A percentile compares a stretch with the other conserved stretches of the same genome.
Conservation (phyloP, 345 rosid genomes). For the Salix exigua region DNA sequence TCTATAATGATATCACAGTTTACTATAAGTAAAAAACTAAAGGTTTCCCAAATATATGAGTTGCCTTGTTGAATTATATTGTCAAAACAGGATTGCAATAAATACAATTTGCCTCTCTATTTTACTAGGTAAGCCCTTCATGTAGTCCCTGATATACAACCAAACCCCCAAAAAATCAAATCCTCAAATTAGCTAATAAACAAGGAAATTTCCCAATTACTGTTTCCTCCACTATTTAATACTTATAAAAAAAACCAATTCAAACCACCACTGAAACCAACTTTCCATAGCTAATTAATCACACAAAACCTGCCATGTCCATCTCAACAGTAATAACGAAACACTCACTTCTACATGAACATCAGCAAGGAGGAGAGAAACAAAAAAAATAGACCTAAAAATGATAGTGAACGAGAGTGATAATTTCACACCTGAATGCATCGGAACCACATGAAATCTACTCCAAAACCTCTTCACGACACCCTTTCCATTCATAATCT, state of each 20-base stretch:
- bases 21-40: background rate
- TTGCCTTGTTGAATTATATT: background rate
- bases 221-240: background rate
- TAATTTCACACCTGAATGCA: conserved; percentile 75
- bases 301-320: background rate
- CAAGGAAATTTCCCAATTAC: background rate
- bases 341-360: background rate
- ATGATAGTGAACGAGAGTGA: background rate
- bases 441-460: conserved; percentile 69
- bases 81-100: background rate
- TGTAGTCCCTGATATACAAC: background rate
- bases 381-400: background rate
- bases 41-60: background rate
- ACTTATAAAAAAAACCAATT: background rate
- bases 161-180: background rate
- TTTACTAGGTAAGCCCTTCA: background rate
- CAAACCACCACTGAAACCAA: background rate
- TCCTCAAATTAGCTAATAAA: background rate
- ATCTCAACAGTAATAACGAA: background rate
- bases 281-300: background rate
- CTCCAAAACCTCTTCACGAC: conserved; percentile 73
- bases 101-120: background rate
- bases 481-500: conserved; percentile 80
- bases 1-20: background rate
- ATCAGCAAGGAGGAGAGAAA: background rate